Evolutionary conservation across 495 filamentous ascomycete species (phyloP).

Genomic region (Pseudomonodictys pantanalensis): DNA sequence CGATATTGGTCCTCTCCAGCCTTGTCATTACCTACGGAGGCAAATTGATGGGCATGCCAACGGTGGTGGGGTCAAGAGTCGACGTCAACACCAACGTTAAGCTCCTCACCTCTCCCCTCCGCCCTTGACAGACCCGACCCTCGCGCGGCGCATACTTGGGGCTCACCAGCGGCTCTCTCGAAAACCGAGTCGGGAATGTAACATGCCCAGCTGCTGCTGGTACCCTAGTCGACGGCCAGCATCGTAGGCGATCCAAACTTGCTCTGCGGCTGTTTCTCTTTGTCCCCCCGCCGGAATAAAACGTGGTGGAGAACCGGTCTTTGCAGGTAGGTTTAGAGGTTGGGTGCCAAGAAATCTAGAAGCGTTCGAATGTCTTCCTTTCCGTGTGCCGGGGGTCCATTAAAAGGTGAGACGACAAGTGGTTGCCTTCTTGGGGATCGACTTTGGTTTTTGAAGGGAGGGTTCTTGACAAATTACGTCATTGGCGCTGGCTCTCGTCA

Average conservation of each 20-base stretch:
- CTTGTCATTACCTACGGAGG: not conserved
- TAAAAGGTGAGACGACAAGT: constrained; percentile 18
- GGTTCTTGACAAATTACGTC: constrained; percentile 17
- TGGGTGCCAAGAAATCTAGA: constrained; percentile 28
- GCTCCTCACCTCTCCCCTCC: not conserved
- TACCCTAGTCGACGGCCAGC: too few relatives aligned
- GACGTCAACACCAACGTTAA: not conserved
- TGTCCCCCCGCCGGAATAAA: constrained; percentile 12
- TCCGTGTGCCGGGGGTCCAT: constrained; percentile 2
- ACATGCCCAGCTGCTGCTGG: not conserved
- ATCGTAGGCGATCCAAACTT: too few relatives aligned
- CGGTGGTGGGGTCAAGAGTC: not conserved
- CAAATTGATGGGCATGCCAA: not conserved
- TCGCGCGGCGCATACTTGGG: not conserved
- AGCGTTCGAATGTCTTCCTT: constrained; percentile 20
- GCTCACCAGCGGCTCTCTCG: not conserved
- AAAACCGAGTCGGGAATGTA: not conserved
- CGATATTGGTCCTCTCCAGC: constrained; percentile 3
- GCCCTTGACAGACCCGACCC: not conserved
- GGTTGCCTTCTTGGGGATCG: constrained; percentile 8
- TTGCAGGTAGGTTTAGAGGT: constrained; percentile 1
- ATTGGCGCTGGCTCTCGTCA: constrained; percentile 22
- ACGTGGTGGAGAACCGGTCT: constrained; percentile 13
- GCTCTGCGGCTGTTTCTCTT: not conserved
- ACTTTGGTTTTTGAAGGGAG: constrained; percentile 22